Conservation (phyloP, 305 asterid species). For the Stenogyne calaminthoides region DNA sequence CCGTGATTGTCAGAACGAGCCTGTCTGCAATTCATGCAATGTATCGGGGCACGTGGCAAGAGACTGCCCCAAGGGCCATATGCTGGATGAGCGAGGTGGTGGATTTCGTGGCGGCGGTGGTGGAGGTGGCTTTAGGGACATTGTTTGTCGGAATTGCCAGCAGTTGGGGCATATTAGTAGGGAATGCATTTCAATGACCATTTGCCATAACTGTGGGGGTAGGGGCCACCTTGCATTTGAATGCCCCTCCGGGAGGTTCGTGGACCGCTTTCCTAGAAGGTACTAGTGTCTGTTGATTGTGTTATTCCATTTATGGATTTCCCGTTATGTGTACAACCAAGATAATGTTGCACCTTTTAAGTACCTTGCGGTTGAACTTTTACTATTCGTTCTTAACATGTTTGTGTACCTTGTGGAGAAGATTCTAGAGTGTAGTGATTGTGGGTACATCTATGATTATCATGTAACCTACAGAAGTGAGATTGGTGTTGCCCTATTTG, state of each 20-base stretch:
- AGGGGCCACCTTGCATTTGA: constrained; percentile 82
- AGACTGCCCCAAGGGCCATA: constrained; percentile 62
- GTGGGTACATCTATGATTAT: neutral
- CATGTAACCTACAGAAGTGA: neutral
- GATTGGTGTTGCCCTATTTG: neutral
- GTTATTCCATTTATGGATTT: neutral
- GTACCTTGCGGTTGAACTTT: neutral
- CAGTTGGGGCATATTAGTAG: constrained; percentile 85
- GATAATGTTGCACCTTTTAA: constrained; percentile 20
- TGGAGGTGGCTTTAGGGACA: constrained; percentile 63
- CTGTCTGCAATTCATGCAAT: constrained; percentile 92
- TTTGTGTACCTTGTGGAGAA: neutral
- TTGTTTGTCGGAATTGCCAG: constrained; percentile 75
- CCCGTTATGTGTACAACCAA: constrained; percentile 9
- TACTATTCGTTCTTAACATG: neutral
- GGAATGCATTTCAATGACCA: constrained; percentile 63
- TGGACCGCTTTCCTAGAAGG: constrained; percentile 77
- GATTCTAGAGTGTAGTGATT: neutral
- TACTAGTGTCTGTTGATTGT: constrained; percentile 38
- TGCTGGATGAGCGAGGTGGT: constrained; percentile 58
- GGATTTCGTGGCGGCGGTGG: constrained; percentile 57
- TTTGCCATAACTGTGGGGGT: constrained; percentile 86
- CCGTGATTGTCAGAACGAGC: constrained; percentile 86
- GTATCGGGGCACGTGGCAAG: constrained; percentile 85
- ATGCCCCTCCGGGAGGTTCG: constrained; percentile 78